phyloP scores from a whole-genome alignment of 177 flowering plant genomes.

The Telopea speciosissima region DNA sequence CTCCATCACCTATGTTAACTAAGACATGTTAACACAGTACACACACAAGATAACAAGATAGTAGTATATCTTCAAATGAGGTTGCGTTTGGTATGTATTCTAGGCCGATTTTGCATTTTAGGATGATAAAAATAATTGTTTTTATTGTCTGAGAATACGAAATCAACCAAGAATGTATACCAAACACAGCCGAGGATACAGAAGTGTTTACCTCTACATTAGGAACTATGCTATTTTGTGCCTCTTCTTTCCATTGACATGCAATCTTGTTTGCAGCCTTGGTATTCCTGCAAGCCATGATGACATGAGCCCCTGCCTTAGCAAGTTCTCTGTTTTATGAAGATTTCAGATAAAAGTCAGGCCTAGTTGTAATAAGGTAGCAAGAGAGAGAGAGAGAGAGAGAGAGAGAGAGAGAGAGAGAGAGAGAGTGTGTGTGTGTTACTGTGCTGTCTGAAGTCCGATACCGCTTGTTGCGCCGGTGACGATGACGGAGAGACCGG shows the following conservation, averaged over 20 bases:
- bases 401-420: conserved; percentile 4
- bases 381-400: background rate
- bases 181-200: too few relatives aligned
- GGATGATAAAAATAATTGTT: too few relatives aligned
- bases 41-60: background rate
- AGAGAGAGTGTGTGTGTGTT: conserved; percentile 1
- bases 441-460: conserved; percentile 26
- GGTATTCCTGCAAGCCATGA: conserved; percentile 28
- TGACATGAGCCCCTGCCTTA: conserved; percentile 25
- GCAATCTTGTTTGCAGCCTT: conserved; percentile 21
- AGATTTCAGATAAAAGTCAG: background rate
- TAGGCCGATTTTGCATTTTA: too few relatives aligned
- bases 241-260: conserved; percentile 18
- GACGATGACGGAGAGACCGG: conserved; percentile 22
- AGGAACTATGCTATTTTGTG: conserved; percentile 10
- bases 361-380: background rate
- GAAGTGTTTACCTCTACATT: conserved; percentile 22
- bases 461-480: conserved; percentile 31
- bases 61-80: background rate
- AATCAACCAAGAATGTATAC: too few relatives aligned
- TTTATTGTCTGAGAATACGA: too few relatives aligned
- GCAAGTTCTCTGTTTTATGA: conserved; percentile 18
- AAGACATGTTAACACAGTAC: background rate
- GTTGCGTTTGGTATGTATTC: too few relatives aligned
- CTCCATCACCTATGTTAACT: conserved; percentile 20